Evolutionary conservation across 345 rosid genomes (phyloP), one percentile per base, ranked within the genome.

Genomic region (Cochlearia excelsa): DNA sequence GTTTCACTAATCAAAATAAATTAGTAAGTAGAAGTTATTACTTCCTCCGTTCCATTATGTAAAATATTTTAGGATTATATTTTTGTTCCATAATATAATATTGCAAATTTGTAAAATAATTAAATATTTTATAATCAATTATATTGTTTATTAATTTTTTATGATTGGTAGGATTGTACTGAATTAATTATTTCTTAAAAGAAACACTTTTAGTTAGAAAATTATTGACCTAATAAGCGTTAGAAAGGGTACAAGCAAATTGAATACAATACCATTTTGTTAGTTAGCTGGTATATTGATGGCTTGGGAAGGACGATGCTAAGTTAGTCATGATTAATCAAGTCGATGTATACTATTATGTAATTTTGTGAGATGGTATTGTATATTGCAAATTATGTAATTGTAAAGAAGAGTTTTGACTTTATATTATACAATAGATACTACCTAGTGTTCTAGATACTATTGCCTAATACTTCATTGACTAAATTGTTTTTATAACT

Each of bases 231-330:
- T 5, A 16, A 33, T 33, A 33, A 68, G 6, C 44, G 37, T 52
- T 68, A 59, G 4, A 52, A 47, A 38, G 23, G 37, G 49, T 68
- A 60, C 66, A 53, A 59, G 60, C 72, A 54, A 52, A 45, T 30
- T 9, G 66, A 52, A 27, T 54, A 34, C 43, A 46, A 53, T 30
- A 53, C 43, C 61, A 60, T 68, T 60, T 60, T 68, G 37, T 68
- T 59, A 39, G 73, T 48, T 27, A 60, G 39, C 39, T 51, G 7
- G 26, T 55, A 31, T 30, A 81, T 51, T 58, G 79, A 67, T 9
- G 94, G 87, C 61, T 75, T 87, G 0, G 84, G 81, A 3, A 84
- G 74, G 38, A 70, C 68, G 1, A 66, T 59, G 71, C 86, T 79
- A 39, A 81, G 61, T 40, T 48, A 51, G 3, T 38, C 37, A 30